These are phyloP conservation scores for Quambalaria eucalypti DNA, from an alignment of 1,284 basidiomycete species.

Conservation along the genomic window DNA sequence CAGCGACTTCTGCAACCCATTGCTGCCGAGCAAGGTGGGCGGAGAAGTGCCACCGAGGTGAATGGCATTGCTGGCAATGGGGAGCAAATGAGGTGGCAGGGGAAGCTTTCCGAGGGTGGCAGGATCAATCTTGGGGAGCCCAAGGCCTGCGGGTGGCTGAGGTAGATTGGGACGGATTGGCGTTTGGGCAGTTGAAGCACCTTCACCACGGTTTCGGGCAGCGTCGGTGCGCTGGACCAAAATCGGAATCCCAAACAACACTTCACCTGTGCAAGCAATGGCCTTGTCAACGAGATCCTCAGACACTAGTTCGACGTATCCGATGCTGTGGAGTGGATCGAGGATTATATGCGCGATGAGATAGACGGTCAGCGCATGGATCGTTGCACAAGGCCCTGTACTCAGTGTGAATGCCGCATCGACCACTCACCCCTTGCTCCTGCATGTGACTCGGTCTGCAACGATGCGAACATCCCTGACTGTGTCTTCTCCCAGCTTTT, in stretches of 20 bases:
- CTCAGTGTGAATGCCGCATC: neutral
- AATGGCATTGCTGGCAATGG: constrained; percentile 11
- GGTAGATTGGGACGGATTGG: constrained; percentile 13
- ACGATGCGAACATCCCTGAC: constrained; percentile 93
- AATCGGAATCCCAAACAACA: constrained; percentile 95
- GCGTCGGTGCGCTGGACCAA: constrained; percentile 92
- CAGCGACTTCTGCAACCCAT: constrained; percentile 32
- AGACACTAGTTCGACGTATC: constrained; percentile 83
- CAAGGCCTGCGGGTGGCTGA: constrained; percentile 4
- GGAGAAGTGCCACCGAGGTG: constrained; percentile 11
- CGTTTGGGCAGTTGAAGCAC: constrained; percentile 1
- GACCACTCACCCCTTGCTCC: constrained; percentile 77
- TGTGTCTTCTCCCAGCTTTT: constrained; percentile 75
- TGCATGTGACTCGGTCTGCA: constrained; percentile 79
- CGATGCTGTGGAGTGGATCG: constrained; percentile 67
- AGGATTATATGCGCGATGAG: too few species aligned
- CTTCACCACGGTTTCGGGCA: constrained; percentile 64
- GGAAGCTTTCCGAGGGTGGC: constrained; percentile 12
- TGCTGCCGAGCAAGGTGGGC: too few species aligned
- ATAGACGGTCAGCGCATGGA: neutral
- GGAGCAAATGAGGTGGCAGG: constrained; percentile 20
- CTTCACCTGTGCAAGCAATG: constrained; percentile 75
- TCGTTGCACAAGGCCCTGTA: too few species aligned
- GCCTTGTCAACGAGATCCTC: constrained; percentile 86
- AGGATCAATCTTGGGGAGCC: constrained; percentile 15